A percentile compares a stretch with the other conserved stretches of the same genome.
These are phyloP conservation scores for Batkoa obscura DNA, from an alignment of 371 early-diverging fungal genomes.

Conservation along the genomic window DNA sequence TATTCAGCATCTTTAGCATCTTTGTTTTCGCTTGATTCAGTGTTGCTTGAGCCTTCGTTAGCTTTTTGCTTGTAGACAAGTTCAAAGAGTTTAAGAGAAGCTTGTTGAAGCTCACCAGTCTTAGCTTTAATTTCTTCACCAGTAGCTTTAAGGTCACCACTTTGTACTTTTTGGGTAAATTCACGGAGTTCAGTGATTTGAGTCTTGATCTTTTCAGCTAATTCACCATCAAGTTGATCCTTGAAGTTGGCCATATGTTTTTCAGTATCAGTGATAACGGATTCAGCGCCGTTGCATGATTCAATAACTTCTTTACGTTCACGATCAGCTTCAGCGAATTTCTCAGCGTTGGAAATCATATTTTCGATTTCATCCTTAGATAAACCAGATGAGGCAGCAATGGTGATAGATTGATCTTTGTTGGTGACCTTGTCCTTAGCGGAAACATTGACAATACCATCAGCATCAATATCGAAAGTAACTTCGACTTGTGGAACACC, in stretches of 20 bases:
- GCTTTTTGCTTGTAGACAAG: conserved; percentile 79
- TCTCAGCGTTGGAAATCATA: conserved; percentile 88
- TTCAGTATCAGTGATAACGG: conserved; percentile 75
- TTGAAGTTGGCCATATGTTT: conserved; percentile 87
- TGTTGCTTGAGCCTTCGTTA: conserved; percentile 2
- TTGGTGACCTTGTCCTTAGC: conserved; percentile 96
- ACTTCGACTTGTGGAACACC: conserved; percentile 91
- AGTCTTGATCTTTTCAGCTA: conserved; percentile 59
- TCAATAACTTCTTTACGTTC: conserved; percentile 83
- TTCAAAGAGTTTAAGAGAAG: conserved; percentile 84
- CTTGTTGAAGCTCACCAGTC: conserved; percentile 64
- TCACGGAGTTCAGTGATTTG: conserved; percentile 59
- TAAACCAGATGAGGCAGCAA: conserved; percentile 94
- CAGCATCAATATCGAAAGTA: conserved; percentile 97
- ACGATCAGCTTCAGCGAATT: conserved; percentile 79
- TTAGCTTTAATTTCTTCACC: conserved; percentile 61
- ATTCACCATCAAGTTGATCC: conserved; percentile 69
- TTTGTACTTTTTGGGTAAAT: conserved; percentile 39
- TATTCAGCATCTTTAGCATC: conserved; percentile 9
- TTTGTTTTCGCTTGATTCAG: neutral
- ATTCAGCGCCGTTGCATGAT: conserved; percentile 83
- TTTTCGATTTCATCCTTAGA: conserved; percentile 89
- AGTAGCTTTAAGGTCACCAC: conserved; percentile 18
- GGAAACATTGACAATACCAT: conserved; percentile 96
- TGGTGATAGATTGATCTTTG: conserved; percentile 88